A percentile compares a stretch with the other conserved stretches of the same genome.
These are phyloP conservation scores for Rosa lucieae DNA, from an alignment of 306 rosid genomes.

Conservation along the genomic window DNA sequence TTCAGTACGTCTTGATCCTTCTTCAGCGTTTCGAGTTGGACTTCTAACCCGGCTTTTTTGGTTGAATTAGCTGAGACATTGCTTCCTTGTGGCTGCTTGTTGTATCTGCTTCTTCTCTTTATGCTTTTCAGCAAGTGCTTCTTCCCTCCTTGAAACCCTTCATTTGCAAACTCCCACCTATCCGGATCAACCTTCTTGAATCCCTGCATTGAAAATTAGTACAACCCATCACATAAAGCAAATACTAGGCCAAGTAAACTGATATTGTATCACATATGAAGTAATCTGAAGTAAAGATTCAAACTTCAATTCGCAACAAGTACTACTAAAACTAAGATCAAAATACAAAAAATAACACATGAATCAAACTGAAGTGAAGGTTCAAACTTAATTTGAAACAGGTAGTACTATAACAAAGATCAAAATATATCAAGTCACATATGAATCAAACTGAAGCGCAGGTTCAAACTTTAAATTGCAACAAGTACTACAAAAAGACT, in stretches of 20 bases:
- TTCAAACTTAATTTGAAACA: not conserved
- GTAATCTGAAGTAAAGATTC: not conserved
- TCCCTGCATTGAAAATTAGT: slow-evolving; percentile 46
- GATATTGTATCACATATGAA: not conserved
- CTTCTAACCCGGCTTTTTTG: slow-evolving; percentile 46
- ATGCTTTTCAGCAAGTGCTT: slow-evolving; percentile 81
- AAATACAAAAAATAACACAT: not conserved
- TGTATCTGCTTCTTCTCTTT: slow-evolving; percentile 63
- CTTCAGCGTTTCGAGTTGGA: slow-evolving; percentile 59
- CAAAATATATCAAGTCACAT: too few species aligned
- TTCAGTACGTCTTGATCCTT: slow-evolving; percentile 57
- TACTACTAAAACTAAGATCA: not conserved
- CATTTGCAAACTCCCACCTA: slow-evolving; percentile 94
- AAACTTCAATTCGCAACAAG: not conserved
- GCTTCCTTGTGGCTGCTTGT: slow-evolving; percentile 41
- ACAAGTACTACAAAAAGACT: too few species aligned
- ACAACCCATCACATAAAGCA: not conserved
- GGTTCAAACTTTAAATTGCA: too few species aligned
- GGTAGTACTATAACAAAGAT: not conserved
- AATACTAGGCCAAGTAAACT: not conserved
- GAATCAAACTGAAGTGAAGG: not conserved
- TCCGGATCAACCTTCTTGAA: slow-evolving; percentile 83
- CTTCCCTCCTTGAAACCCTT: slow-evolving; percentile 83
- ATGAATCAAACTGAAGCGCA: too few species aligned
- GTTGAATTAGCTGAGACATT: slow-evolving; percentile 14